These are phyloP conservation scores for Serendipita sp. DNA, from an alignment of 768 basidiomycete species.

Conservation along the genomic window DNA sequence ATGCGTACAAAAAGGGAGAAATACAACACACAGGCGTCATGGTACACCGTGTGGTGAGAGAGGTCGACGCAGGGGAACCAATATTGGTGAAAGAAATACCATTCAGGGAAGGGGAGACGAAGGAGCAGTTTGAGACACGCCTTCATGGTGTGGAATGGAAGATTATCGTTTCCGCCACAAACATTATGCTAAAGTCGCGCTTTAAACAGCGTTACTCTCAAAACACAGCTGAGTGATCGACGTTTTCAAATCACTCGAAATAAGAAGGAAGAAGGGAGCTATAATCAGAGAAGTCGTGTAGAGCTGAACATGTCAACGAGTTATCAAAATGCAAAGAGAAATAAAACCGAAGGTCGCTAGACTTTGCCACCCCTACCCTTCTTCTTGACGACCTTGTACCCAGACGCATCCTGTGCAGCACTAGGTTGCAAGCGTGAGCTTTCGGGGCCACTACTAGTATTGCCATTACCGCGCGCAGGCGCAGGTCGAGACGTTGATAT, in stretches of 20 bases:
- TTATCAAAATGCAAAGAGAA: too few relatives aligned
- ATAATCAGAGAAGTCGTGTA: not conserved
- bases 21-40: conserved; percentile 50
- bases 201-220: not conserved
- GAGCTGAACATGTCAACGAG: too few relatives aligned
- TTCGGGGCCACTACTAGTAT: not conserved
- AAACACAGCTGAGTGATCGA: not conserved
- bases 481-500: not conserved
- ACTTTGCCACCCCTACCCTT: not conserved
- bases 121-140: conserved; percentile 57
- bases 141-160: conserved; percentile 79
- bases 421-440: not conserved
- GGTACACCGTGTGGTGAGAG: conserved; percentile 86
- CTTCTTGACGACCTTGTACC: conserved; percentile 5
- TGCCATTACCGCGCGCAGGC: not conserved
- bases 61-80: conserved; percentile 87
- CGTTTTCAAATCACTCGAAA: not conserved
- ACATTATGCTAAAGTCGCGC: conserved; percentile 44
- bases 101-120: conserved; percentile 52
- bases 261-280: not conserved
- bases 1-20: conserved; percentile 28
- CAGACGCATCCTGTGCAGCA: not conserved
- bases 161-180: conserved; percentile 77
- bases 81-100: conserved; percentile 66
- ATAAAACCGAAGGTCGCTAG: not conserved